A percentile compares a stretch with the other conserved stretches of the same genome.
These are phyloP conservation scores for Arthrinium phaeospermum DNA, from an alignment of 2,329 filamentous ascomycete species.

Conservation along the genomic window DNA sequence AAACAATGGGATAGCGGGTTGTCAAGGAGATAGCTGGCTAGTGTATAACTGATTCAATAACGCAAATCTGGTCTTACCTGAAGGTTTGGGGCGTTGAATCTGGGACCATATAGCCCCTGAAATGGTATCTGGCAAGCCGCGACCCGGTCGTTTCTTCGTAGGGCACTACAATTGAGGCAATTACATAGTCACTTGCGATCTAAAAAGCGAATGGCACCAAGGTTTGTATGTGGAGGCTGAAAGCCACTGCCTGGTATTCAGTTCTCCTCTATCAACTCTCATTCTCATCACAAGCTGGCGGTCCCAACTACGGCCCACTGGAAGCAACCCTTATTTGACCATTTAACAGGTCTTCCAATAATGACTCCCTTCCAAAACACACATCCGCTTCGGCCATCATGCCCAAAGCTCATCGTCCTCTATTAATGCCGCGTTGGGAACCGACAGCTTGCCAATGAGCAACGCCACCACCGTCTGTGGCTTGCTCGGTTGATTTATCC, in stretches of 20 bases:
- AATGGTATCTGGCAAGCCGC: no score
- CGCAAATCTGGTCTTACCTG: background rate
- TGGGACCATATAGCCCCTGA: no score
- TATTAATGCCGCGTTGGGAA: background rate
- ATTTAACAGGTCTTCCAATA: conserved; percentile 9
- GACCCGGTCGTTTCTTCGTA: no score
- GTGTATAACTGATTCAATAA: background rate
- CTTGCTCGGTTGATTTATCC: background rate
- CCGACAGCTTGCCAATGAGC: background rate
- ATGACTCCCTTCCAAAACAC: background rate
- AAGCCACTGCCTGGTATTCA: conserved; percentile 1
- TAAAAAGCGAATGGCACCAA: background rate
- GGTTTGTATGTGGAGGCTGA: background rate
- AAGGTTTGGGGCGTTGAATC: background rate
- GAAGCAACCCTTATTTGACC: background rate
- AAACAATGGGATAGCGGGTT: background rate
- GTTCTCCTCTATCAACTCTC: background rate
- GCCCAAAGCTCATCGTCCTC: background rate
- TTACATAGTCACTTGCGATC: background rate
- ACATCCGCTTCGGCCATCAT: background rate
- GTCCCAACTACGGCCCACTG: background rate
- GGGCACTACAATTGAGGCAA: background rate
- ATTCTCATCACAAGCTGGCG: background rate
- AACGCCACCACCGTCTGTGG: background rate
- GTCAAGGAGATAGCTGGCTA: background rate